Evolutionary conservation across 805 yeast genomes (phyloP).

Genomic region (Blastobotrys americana): DNA sequence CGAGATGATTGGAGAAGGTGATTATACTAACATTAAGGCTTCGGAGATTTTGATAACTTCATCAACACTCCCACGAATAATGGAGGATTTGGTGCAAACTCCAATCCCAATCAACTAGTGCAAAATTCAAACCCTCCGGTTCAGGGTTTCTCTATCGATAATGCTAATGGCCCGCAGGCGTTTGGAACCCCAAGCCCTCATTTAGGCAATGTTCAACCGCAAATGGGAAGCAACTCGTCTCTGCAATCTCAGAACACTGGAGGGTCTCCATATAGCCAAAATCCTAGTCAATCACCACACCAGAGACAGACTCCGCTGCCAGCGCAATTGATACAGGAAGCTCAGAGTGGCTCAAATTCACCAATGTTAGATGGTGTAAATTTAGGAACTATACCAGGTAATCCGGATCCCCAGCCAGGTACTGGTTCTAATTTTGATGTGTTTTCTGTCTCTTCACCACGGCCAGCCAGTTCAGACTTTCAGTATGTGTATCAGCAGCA

Average conservation of each 20-base stretch:
- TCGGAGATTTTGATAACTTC: background rate
- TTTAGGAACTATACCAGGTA: background rate
- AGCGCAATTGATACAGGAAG: constrained; percentile 20
- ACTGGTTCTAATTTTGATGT: background rate
- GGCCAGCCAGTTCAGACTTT: constrained; percentile 10
- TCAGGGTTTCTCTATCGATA: too few species aligned
- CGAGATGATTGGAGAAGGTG: background rate
- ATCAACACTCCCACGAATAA: background rate
- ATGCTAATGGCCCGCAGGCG: too few species aligned
- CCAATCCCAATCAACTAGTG: background rate
- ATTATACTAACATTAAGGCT: background rate
- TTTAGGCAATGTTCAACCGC: constrained; percentile 3
- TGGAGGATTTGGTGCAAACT: background rate
- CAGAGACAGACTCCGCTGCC: constrained; percentile 21
- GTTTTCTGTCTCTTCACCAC: background rate
- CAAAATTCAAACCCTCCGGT: background rate
- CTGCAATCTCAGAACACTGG: constrained; percentile 7
- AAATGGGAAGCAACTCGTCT: background rate
- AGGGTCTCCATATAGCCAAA: background rate
- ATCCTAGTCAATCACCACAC: constrained; percentile 12
- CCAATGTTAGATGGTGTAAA: constrained; percentile 2
- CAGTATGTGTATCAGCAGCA: constrained; percentile 17
- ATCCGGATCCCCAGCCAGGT: background rate
- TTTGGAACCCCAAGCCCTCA: constrained; percentile 11
- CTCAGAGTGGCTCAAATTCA: constrained; percentile 15